A percentile compares a stretch with the other conserved stretches of the same genome.
These are phyloP conservation scores for Auricularia sp. DNA, from an alignment of 768 basidiomycete species.

Conservation along the genomic window DNA sequence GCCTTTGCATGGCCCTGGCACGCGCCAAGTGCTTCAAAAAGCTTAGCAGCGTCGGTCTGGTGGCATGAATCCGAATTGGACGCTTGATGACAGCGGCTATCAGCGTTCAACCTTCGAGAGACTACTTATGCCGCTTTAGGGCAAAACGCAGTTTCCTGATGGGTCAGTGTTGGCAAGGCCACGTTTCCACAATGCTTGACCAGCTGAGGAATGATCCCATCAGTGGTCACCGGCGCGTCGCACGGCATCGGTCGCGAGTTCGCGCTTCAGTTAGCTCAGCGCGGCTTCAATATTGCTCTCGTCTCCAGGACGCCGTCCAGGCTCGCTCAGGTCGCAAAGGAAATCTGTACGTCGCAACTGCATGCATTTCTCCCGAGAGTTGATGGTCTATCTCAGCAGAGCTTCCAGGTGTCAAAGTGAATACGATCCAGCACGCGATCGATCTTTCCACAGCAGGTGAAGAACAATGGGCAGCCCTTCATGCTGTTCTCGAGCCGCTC, in stretches of 20 bases:
- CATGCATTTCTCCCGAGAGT: background rate
- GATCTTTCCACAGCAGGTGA: constrained; percentile 62
- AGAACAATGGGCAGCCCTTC: constrained; percentile 39
- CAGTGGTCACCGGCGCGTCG: constrained; percentile 88
- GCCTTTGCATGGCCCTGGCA: no score
- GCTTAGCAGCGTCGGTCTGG: no score
- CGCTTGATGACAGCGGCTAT: no score
- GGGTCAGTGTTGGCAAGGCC: constrained; percentile 21
- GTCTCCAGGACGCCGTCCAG: constrained; percentile 63
- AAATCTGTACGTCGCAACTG: constrained; percentile 52
- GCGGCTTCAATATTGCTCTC: constrained; percentile 81
- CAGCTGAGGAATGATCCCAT: no score
- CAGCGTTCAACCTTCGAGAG: no score
- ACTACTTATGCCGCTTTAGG: no score
- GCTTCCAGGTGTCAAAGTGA: constrained; percentile 12
- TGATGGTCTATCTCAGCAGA: constrained; percentile 22
- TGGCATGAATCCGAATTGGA: no score
- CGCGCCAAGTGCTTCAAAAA: no score
- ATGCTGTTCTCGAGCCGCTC: constrained; percentile 34
- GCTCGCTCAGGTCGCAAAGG: constrained; percentile 52
- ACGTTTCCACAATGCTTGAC: no score
- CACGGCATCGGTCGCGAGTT: constrained; percentile 95
- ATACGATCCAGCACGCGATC: constrained; percentile 28
- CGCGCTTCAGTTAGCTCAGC: constrained; percentile 73
- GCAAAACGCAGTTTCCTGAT: no score